Evolutionary conservation across 2,329 filamentous ascomycete genomes (phyloP).

Genomic region (Claviceps quebecensis): DNA sequence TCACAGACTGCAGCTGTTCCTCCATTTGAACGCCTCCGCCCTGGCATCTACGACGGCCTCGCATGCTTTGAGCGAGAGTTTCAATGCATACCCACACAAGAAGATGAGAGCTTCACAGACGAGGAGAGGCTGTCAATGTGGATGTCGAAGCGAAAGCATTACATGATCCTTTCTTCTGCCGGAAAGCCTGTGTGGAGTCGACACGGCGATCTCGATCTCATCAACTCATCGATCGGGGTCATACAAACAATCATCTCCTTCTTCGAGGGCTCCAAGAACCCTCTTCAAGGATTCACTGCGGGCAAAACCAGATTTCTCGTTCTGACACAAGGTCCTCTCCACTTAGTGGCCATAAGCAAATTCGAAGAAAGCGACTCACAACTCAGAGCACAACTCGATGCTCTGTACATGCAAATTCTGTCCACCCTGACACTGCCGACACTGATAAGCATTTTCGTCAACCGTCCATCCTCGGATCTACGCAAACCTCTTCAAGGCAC

Average conservation of each 20-base stretch:
- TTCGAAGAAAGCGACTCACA: conserved; percentile 87
- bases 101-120: conserved; percentile 28
- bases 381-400: conserved; percentile 75
- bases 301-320: conserved; percentile 77
- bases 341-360: conserved; percentile 85
- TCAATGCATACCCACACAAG: conserved; percentile 50
- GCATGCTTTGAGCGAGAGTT: conserved; percentile 65
- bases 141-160: conserved; percentile 93
- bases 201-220: conserved; percentile 77
- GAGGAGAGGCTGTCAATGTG: conserved; percentile 55
- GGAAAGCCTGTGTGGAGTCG: conserved; percentile 96
- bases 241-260: conserved; percentile 97
- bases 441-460: conserved; percentile 73
- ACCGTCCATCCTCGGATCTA: conserved; percentile 86
- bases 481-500: conserved; percentile 83
- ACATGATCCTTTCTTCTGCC: conserved; percentile 87
- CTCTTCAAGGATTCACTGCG: conserved; percentile 73
- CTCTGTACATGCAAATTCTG: conserved; percentile 94
- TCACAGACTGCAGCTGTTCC: conserved; percentile 45
- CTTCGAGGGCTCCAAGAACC: conserved; percentile 69
- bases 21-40: conserved; percentile 43
- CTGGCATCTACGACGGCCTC: conserved; percentile 37
- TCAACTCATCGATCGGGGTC: conserved; percentile 88
- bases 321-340: conserved; percentile 69
- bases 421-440: conserved; percentile 86